Conservation (phyloP, 768 basidiomycete species). For the Epithele typhae region DNA sequence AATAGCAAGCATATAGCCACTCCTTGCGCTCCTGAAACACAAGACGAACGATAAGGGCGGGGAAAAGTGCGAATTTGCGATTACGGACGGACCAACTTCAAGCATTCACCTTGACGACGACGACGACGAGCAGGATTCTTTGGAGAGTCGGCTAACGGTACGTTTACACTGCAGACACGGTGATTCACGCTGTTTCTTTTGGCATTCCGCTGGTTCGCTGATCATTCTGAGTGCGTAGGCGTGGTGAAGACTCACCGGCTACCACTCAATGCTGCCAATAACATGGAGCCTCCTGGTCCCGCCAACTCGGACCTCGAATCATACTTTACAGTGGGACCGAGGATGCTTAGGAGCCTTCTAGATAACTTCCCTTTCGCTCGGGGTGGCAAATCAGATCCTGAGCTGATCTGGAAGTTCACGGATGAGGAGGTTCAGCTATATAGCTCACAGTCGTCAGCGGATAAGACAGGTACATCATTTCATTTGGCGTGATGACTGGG, state of each 20-base stretch:
- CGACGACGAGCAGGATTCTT: constrained; percentile 48
- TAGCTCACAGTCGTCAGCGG: constrained; percentile 62
- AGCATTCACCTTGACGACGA: constrained; percentile 12
- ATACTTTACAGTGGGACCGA: constrained; percentile 65
- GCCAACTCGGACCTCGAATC: constrained; percentile 58
- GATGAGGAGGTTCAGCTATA: constrained; percentile 64
- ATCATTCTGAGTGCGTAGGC: constrained; percentile 37
- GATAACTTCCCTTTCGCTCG: constrained; percentile 74
- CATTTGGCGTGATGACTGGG: background rate
- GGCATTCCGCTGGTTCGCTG: background rate
- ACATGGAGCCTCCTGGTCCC: constrained; percentile 62
- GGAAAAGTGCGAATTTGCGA: constrained; percentile 70
- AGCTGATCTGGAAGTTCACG: constrained; percentile 77
- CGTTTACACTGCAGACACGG: constrained; percentile 83
- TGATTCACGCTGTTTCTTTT: constrained; percentile 25
- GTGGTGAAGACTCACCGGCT: constrained; percentile 81
- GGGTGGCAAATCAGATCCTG: constrained; percentile 65
- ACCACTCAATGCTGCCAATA: constrained; percentile 51
- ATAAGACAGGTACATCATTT: constrained; percentile 49
- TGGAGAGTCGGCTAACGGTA: constrained; percentile 70
- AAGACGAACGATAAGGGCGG: constrained; percentile 71
- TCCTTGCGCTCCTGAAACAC: constrained; percentile 73
- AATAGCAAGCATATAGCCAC: constrained; percentile 34
- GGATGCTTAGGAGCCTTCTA: constrained; percentile 68
- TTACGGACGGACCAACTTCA: constrained; percentile 46